Percentiles rank a stretch among this genome's conserved stretches.
Conservation (phyloP, 2,329 filamentous ascomycete species). For the Epichloe festucae region DNA sequence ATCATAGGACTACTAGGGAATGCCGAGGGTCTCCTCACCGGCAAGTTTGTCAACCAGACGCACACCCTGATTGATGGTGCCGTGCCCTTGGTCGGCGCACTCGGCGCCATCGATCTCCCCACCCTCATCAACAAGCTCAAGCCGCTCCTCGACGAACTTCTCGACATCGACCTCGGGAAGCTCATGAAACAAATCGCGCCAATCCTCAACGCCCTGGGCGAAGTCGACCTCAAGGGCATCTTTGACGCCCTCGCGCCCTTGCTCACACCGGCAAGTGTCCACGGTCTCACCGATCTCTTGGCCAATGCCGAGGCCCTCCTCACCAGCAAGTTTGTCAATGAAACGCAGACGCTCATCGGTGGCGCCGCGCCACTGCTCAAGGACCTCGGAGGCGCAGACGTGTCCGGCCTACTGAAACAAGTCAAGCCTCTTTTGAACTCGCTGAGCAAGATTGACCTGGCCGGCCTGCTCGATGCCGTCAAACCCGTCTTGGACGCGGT, state of each 20-base stretch:
- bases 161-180: conserved; percentile 15
- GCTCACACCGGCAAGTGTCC: conserved; percentile 20
- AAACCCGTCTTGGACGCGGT: conserved; percentile 24
- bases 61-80: conserved; percentile 21
- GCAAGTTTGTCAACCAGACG: conserved; percentile 18
- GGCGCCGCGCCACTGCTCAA: conserved; percentile 25
- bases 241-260: conserved; percentile 21
- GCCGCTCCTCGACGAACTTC: conserved; percentile 19
- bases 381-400: conserved; percentile 22
- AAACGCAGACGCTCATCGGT: conserved; percentile 25
- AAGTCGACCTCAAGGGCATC: conserved; percentile 22
- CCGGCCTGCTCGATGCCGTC: conserved; percentile 19
- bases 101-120: conserved; percentile 21
- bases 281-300: conserved; percentile 22
- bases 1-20: conserved; percentile 22
- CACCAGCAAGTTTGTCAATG: conserved; percentile 25
- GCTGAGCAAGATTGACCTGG: conserved; percentile 21
- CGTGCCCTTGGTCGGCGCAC: conserved; percentile 22
- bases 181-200: conserved; percentile 16
- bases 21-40: conserved; percentile 20
- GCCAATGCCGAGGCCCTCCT: conserved; percentile 26
- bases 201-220: conserved; percentile 16
- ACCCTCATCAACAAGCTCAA: conserved; percentile 18
- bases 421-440: conserved; percentile 23
- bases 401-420: conserved; percentile 22